Conservation (phyloP, 1,284 basidiomycete genomes). For the Austroboletus niveus region DNA sequence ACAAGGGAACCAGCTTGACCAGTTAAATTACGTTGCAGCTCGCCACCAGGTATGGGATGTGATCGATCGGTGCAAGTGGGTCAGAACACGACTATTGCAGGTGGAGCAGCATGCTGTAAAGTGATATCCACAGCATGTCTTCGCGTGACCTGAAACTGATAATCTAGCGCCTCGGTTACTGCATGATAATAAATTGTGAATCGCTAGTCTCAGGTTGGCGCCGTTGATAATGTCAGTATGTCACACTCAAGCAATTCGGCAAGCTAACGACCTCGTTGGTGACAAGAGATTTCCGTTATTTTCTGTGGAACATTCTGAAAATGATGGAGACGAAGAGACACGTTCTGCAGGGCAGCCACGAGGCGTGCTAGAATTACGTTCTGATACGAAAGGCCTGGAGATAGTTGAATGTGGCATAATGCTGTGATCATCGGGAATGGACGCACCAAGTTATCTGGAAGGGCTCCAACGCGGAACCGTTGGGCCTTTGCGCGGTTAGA, state of each 20-base stretch:
- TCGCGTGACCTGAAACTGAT: conserved; percentile 44
- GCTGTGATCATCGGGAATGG: background rate
- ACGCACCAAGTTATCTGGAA: conserved; percentile 67
- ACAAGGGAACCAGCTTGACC: conserved; percentile 67
- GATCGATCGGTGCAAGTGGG: conserved; percentile 66
- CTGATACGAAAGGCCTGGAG: conserved; percentile 67
- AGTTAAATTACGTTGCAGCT: conserved; percentile 51
- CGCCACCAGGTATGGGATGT: conserved; percentile 72
- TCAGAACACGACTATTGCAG: conserved; percentile 54
- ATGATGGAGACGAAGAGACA: conserved; percentile 11
- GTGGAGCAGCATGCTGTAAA: conserved; percentile 2
- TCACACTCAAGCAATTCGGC: conserved; percentile 2
- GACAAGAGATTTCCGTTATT: background rate
- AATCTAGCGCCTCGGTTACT: conserved; percentile 75
- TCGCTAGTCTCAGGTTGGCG: background rate
- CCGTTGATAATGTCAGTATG: background rate
- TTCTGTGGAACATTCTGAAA: conserved; percentile 8
- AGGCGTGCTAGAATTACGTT: conserved; percentile 53
- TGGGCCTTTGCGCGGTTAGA: conserved; percentile 60
- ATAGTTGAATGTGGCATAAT: conserved; percentile 4
- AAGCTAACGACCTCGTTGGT: background rate
- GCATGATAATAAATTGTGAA: conserved; percentile 57
- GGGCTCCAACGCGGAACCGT: conserved; percentile 40
- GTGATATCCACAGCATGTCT: conserved; percentile 15
- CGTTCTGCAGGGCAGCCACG: conserved; percentile 42